These are phyloP conservation scores for Basipetospora chlamydospora DNA, from an alignment of 2,329 filamentous ascomycete genomes.

Conservation along the genomic window DNA sequence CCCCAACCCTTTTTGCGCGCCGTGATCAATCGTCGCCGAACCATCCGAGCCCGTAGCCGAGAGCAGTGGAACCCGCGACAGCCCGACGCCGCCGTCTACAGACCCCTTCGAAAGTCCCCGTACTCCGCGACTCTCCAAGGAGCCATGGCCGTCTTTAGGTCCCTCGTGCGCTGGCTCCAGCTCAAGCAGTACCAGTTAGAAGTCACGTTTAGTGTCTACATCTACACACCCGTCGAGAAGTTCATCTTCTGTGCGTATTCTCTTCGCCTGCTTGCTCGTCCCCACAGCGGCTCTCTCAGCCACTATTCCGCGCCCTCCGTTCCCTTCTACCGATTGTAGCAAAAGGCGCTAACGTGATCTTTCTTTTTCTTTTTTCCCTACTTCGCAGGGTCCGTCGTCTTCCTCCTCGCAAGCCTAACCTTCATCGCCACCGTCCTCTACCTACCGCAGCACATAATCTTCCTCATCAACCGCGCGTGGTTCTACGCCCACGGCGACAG, in stretches of 20 bases:
- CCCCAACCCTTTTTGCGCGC: too few species aligned
- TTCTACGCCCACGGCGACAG: constrained; percentile 89
- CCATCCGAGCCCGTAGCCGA: too few species aligned
- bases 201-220: constrained; percentile 92
- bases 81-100: neutral
- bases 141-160: constrained; percentile 28
- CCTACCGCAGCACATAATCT: constrained; percentile 77
- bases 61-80: neutral
- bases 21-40: too few species aligned
- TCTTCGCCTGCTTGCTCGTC: too few species aligned
- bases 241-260: constrained; percentile 77
- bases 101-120: too few species aligned
- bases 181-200: constrained; percentile 98
- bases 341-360: too few species aligned
- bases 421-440: constrained; percentile 80
- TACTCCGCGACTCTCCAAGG: too few species aligned
- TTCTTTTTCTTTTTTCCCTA: too few species aligned
- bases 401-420: constrained; percentile 77
- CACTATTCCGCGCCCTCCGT: too few species aligned
- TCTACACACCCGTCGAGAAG: constrained; percentile 92
- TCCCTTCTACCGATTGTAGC: too few species aligned
- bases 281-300: too few species aligned
- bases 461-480: constrained; percentile 72
- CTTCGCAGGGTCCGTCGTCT: constrained; percentile 69
- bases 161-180: constrained; percentile 70